Evolutionary conservation across 2,329 filamentous ascomycete genomes (phyloP), one percentile per base, ranked within the genome.

Genomic region (Venturia aucupariae): DNA sequence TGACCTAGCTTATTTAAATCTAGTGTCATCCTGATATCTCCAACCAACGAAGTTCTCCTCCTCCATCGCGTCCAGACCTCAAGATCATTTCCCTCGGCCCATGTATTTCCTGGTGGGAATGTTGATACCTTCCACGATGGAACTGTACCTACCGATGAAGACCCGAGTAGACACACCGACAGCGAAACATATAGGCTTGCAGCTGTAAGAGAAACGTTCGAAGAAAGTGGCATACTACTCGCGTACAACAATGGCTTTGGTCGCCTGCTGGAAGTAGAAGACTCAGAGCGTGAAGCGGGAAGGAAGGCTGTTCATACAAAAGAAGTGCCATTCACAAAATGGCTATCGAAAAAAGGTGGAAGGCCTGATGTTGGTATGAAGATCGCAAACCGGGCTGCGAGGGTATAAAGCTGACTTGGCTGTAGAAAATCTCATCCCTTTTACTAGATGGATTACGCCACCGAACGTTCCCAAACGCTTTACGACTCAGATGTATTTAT

Each of bases 401-500:
- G 48, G 13, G 30, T 48, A n/a, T 44, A 27, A 41, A 54, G 44
- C 54, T 32, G 38, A 54, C 61, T 7, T 19, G 13, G n/a, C 4
- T 32, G 4, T 63, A 84, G 87, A 87, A 1, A 79, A 81, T 44
- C 78, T 97, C 3, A 78, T 90, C 8, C 91, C 92, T 0, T 97
- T 96, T 72, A 96, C 92, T 0, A 85, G 90, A 63, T 97, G 94
- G 94, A 82, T 97, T 64, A 97, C 94, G 2, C 93, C 93, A 0
- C 75, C 80, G 0, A 85, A 84, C 67, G 78, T 88, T 1, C 83
- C 86, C 0, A 90, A 87, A 70, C 84, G 94, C 57, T 99, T 95
- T 77, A 90, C 90, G 0, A 97, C 93, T 0, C 92, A 97, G 73
- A 97, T 97, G 93, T 99, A 97, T 76, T 75, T 97, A 13, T 96